These are phyloP conservation scores for Solanum stenotomum DNA, from an alignment of 257 asterid species.

Conservation along the genomic window DNA sequence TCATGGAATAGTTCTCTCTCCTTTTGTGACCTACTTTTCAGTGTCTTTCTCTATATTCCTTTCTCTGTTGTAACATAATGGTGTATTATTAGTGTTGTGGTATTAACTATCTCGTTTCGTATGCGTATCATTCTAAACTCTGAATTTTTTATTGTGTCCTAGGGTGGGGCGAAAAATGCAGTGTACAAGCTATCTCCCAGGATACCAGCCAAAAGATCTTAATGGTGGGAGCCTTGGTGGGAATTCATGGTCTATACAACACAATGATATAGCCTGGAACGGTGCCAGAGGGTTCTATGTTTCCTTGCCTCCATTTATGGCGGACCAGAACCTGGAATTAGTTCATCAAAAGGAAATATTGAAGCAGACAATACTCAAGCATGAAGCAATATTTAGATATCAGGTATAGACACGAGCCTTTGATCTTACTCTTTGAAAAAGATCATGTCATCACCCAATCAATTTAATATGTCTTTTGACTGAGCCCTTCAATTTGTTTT, in stretches of 20 bases:
- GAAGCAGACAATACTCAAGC: slow-evolving; percentile 54
- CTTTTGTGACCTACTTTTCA: background rate
- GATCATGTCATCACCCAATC: background rate
- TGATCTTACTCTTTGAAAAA: background rate
- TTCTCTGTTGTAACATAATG: background rate
- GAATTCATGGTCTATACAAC: slow-evolving; percentile 24
- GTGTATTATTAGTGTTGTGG: background rate
- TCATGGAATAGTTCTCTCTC: background rate
- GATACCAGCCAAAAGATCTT: slow-evolving; percentile 26
- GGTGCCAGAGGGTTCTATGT: slow-evolving; percentile 20
- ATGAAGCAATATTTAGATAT: slow-evolving; percentile 57
- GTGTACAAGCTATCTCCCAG: slow-evolving; percentile 32
- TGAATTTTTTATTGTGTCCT: background rate
- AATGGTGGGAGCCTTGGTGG: slow-evolving; percentile 28
- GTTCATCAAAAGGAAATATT: slow-evolving; percentile 35
- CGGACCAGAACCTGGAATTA: slow-evolving; percentile 9
- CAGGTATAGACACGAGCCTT: slow-evolving; percentile 35
- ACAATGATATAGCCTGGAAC: slow-evolving; percentile 19
- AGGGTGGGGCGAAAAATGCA: slow-evolving; percentile 32
- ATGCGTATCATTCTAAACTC: background rate
- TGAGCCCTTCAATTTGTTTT: background rate
- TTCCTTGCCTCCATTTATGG: slow-evolving; percentile 16
- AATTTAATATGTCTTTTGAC: background rate
- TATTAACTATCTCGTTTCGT: background rate
- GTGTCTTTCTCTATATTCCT: background rate